Base-by-base conservation (phyloP, 441 rosid genomes). In the Jatropha multifida region DNA sequence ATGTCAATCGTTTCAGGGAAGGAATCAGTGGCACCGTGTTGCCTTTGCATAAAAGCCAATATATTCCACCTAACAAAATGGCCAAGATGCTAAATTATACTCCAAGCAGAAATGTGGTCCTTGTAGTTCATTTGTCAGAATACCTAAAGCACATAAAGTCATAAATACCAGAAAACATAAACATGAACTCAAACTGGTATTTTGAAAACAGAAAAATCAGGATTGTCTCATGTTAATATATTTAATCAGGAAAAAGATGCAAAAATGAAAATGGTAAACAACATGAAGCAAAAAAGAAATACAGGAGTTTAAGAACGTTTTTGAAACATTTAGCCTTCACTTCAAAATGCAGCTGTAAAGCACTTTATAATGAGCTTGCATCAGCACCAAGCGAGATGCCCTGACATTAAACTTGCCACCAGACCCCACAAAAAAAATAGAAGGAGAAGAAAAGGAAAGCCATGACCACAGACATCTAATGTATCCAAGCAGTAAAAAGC, bases 41-140 rank as follows among this genome's bases (percentile, higher is more conserved):
- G 88, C 78, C 94, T 87, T 89, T 89, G 93, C 92, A 89, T 89
- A 68, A 83, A 86, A 73, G 74, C 71, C 72, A 65, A 84, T 68
- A 58, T 8, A 52, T 77, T 76, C 74, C 56, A 74, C 88, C 77
- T 4, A 75, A 77, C 68, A 74, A 73, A 66, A 44, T 23, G 72
- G 73, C 61, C 11, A 54, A 65, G 55, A 64, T 54, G 62, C 72
- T 74, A 78, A 38, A 67, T 54, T 60, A 75, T 71, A 52, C 67
- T 71, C 75, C 74, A 66, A 76, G 55, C 58, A 54, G 60, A 60
- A 69, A 61, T 0, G 66, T 59, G 14, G 65, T 65, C 68, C 68
- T 42, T 44, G 38, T 77, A 74, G 74, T 37, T 64, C 60, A 59
- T 66, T 74, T 78, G 63, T 56, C 75, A 56, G 69, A 23, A 65